These are phyloP conservation scores for Podosphaera aphanis DNA, from an alignment of 2,329 filamentous ascomycete species.

Conservation along the genomic window DNA sequence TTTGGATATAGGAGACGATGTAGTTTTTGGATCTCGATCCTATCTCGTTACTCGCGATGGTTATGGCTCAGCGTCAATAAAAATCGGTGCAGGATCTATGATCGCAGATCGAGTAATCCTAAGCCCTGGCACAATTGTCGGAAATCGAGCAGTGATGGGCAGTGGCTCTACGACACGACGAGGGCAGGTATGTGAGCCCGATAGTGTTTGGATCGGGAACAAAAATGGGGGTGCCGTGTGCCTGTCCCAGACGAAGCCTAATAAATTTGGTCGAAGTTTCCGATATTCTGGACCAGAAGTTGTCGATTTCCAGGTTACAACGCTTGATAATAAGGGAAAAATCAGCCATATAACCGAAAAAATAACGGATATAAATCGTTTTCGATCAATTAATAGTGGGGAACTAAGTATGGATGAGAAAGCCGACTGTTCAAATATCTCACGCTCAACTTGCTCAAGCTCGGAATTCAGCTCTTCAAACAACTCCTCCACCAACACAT, in stretches of 20 bases:
- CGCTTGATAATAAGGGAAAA: background rate
- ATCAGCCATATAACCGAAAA: background rate
- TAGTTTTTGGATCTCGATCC: constrained; percentile 33
- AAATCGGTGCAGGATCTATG: constrained; percentile 27
- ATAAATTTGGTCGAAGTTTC: background rate
- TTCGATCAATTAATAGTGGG: background rate
- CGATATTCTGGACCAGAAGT: background rate
- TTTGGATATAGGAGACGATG: constrained; percentile 30
- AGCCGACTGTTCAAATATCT: background rate
- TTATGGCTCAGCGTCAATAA: constrained; percentile 23
- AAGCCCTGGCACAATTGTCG: constrained; percentile 26
- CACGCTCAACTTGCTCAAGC: background rate
- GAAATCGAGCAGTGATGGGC: constrained; percentile 26
- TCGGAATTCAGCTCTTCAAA: background rate
- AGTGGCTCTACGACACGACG: constrained; percentile 28
- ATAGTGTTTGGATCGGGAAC: constrained; percentile 28
- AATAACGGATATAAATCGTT: background rate
- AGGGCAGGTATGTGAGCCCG: constrained; percentile 21
- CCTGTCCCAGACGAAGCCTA: constrained; percentile 8
- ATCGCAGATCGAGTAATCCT: constrained; percentile 31
- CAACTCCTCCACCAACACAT: constrained; percentile 3
- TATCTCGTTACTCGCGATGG: constrained; percentile 30
- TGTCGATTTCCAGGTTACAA: background rate
- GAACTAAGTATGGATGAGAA: background rate
- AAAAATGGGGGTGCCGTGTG: constrained; percentile 27